Evolutionary conservation across 352 stramenopile genomes (phyloP), one percentile per base, ranked within the genome.

Genomic region (Phytophthora parvispora): DNA sequence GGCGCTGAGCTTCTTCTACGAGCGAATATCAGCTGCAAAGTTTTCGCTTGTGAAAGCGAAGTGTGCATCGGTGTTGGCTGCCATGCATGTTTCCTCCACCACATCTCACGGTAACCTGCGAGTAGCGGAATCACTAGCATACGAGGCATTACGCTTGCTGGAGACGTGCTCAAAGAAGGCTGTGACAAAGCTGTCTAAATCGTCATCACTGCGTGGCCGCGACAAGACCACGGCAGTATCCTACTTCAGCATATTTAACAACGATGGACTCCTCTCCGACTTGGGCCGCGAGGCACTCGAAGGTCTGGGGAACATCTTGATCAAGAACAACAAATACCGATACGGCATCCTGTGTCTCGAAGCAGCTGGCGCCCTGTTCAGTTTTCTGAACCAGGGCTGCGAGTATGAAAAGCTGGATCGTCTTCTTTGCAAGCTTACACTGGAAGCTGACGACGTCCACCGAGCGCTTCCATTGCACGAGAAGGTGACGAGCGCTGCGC

Each of bases 241-340:
- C 20, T 78, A 78, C n/a, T 64, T 85, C 9, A 95, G 81, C 48
- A 74, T 90, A 70, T 95, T 93, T 66, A 86, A 74, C 49, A 94
- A 89, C n/a, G 86, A 95, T 45, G 89, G 86, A 0, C 45, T 97
- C 4, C 60, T 95, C 2, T 94, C 86, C 0, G 80, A 89, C 31
- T 68, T 95, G 7, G 89, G 89, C 1, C 83, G 87, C 9, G 87
- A 95, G 45, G 69, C 79, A 5, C 67, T 97, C 0, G 89, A 97
- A 54, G 81, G 68, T 58, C 65, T 95, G 4, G 87, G 89, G 7
- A 93, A 93, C 52, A 78, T 94, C 28, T 75, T 97, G 55, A 89
- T 93, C 52, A 90, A 93, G 69, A 95, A 93, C 56, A 86, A 91
- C 36, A 97, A 97, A 60, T 97, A 97, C 53, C 88, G 86, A 16